Evolutionary conservation across 1,139 yeast genomes (phyloP).

Genomic region (Pichia sp.): DNA sequence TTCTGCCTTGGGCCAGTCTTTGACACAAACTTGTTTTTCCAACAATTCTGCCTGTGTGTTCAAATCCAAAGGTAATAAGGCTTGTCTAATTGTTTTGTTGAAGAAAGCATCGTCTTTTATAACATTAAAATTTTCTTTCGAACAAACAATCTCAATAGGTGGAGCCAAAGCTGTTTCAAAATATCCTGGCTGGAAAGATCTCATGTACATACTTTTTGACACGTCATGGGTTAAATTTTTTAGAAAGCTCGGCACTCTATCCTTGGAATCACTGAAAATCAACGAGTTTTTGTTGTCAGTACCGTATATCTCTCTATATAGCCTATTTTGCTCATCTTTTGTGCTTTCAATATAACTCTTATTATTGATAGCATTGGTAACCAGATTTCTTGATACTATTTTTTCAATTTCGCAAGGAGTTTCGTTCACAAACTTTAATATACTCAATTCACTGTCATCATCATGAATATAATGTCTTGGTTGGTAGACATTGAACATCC

Average conservation of each 20-base stretch:
- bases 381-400: constrained; percentile 38
- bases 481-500: constrained; percentile 41
- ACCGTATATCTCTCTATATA: constrained; percentile 15
- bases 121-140: constrained; percentile 47
- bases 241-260: constrained; percentile 33
- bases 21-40: constrained; percentile 44
- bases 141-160: constrained; percentile 62
- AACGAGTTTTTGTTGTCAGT: constrained; percentile 15
- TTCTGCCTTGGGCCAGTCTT: constrained; percentile 65
- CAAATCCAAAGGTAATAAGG: constrained; percentile 61
- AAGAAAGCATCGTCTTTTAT: constrained; percentile 48
- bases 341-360: constrained; percentile 39
- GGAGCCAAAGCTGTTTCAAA: constrained; percentile 72
- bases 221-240: constrained; percentile 43
- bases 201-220: constrained; percentile 57
- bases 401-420: constrained; percentile 46
- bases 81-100: constrained; percentile 46
- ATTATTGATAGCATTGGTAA: constrained; percentile 55
- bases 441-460: constrained; percentile 17
- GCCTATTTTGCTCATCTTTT: constrained; percentile 28
- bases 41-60: constrained; percentile 55
- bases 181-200: constrained; percentile 55
- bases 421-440: constrained; percentile 47
- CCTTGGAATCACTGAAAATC: constrained; percentile 14
- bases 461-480: constrained; percentile 24